Evolutionary conservation across 1,284 basidiomycete genomes (phyloP).

Genomic region (Microbotryum violaceum): DNA sequence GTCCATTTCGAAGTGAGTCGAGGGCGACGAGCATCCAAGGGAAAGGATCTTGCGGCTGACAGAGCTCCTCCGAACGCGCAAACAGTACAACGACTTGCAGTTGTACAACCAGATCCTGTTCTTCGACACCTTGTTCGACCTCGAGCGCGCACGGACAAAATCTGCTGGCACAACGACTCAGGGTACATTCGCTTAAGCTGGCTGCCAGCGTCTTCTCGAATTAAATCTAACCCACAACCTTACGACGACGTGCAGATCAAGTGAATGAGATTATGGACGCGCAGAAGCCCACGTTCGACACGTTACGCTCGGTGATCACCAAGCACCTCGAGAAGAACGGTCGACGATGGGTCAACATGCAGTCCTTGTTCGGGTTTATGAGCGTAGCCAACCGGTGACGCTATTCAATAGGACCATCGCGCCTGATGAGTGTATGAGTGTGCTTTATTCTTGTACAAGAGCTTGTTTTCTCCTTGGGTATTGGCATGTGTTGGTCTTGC

Average conservation of each 20-base stretch:
- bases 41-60: conserved; percentile 1
- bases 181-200: conserved; percentile 45
- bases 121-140: conserved; percentile 68
- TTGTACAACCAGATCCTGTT: conserved; percentile 83
- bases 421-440: too few species aligned
- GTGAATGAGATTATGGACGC: conserved; percentile 49
- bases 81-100: conserved; percentile 69
- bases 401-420: not conserved
- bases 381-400: not conserved
- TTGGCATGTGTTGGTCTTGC: too few species aligned
- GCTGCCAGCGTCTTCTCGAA: not conserved
- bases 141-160: conserved; percentile 54
- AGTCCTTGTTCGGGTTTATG: conserved; percentile 60
- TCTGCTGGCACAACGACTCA: conserved; percentile 47
- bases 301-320: conserved; percentile 55
- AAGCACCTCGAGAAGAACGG: conserved; percentile 76
- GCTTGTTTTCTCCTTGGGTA: too few species aligned
- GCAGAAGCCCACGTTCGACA: conserved; percentile 51
- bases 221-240: not conserved
- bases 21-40: not conserved
- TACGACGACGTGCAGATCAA: conserved; percentile 48
- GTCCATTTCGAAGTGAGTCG: conserved; percentile 64
- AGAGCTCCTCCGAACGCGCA: not conserved
- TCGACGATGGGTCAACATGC: conserved; percentile 75
- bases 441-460: too few species aligned